Evolutionary conservation across 257 asterid species (phyloP), one percentile per base, ranked within the genome.

Genomic region (Fraxinus americana): DNA sequence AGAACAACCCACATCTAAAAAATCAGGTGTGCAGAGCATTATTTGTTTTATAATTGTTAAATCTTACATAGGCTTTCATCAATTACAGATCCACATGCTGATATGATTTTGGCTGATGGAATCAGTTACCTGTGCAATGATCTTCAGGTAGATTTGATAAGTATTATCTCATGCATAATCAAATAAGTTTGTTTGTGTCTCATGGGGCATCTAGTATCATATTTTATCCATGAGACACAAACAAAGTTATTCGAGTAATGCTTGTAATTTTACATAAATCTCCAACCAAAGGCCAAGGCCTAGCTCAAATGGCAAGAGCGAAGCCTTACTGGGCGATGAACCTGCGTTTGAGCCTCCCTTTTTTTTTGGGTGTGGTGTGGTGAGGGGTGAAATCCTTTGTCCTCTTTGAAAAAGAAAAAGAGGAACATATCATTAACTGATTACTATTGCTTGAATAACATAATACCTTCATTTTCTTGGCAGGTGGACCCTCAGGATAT

Each of bases 101-200:
- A 88, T 72, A 84, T 88, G 90, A 81, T 88, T 77, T 77, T 85
- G 85, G 92, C 84, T 71, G 92, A 88, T 59, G 92, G 92, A 21
- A 88, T 88, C 77, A 75, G 87, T 70, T 76, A 81, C 74, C 69
- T 88, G 7, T 88, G 92, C 80, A 85, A 72, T 72, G 89, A 88
- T 77, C 79, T 88, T 73, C 87, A 86, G 90, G 92, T 88, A 80
- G 74, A 35, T 63, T 66, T 65, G 66, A 70, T 78, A 79, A 27
- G 82, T 72, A 35, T 50, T n/a, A 57, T 65, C 67, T 70, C 76
- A 43, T 70, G 34, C 71, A 38, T 75, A 36, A 10, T 59, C 29
- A 39, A 72, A 54, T 50, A 73, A 2, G 32, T 54, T 74, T 29
- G 27, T 71, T 71, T 75, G 67, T 68, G 39, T 66, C 66, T 11